These are phyloP conservation scores for Colletotrichum noveboracense DNA, from an alignment of 2,329 filamentous ascomycete genomes.

Conservation along the genomic window DNA sequence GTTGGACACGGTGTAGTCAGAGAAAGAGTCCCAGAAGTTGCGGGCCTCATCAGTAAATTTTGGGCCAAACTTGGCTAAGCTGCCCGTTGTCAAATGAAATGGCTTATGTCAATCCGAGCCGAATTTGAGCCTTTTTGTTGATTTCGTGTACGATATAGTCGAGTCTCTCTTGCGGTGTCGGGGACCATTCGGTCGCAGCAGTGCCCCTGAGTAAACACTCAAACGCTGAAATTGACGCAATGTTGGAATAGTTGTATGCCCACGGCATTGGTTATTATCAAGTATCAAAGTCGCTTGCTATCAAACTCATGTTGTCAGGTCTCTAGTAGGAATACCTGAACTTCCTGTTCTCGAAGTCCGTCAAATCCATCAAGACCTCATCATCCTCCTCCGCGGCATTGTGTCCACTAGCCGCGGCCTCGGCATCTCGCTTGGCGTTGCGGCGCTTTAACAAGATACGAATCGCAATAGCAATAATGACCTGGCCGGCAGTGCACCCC, in stretches of 20 bases:
- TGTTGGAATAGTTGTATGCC: background rate
- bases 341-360: conserved; percentile 35
- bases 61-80: conserved; percentile 15
- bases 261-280: background rate
- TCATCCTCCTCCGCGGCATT: conserved; percentile 35
- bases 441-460: conserved; percentile 38
- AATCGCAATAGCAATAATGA: conserved; percentile 38
- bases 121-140: background rate
- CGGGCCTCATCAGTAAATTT: conserved; percentile 13
- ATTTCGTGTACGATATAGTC: background rate
- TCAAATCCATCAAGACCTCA: conserved; percentile 33
- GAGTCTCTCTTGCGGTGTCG: background rate
- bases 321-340: conserved; percentile 21
- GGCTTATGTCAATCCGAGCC: background rate
- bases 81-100: rapidly evolving
- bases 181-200: background rate
- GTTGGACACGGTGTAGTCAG: conserved; percentile 30
- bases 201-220: background rate
- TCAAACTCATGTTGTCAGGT: background rate
- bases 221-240: background rate
- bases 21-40: conserved; percentile 26
- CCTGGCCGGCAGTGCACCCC: conserved; percentile 46
- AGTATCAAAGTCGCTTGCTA: background rate
- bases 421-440: conserved; percentile 42
- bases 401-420: conserved; percentile 30